Conservation (phyloP, 495 filamentous ascomycete species). For the Elaphomyces granulatus region DNA sequence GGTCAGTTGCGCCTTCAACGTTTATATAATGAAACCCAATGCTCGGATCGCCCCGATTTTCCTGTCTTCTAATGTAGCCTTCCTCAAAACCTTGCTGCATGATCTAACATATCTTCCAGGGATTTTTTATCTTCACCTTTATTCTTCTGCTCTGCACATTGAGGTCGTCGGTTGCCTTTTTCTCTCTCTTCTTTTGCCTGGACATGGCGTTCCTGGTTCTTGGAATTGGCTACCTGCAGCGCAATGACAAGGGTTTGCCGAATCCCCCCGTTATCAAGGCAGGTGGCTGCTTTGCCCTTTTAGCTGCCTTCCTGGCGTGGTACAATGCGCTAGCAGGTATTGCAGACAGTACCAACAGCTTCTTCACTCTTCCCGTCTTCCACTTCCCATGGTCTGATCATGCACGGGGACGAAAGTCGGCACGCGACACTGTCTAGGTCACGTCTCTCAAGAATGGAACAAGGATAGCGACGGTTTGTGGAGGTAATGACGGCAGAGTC, state of each 20-base stretch:
- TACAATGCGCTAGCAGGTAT: constrained; percentile 96
- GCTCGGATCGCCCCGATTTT: too few species aligned
- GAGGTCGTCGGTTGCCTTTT: constrained; percentile 91
- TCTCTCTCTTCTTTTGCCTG: constrained; percentile 84
- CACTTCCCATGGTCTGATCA: constrained; percentile 97
- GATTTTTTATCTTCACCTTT: constrained; percentile 98
- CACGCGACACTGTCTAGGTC: constrained; percentile 28
- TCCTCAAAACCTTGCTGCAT: too few species aligned
- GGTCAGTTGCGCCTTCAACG: constrained; percentile 41
- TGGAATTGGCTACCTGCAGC: constrained; percentile 53
- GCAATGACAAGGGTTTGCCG: constrained; percentile 23
- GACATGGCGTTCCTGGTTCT: constrained; percentile 89
- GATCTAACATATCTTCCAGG: too few species aligned
- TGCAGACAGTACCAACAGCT: constrained; percentile 72
- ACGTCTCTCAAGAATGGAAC: too few species aligned
- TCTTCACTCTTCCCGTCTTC: constrained; percentile 88
- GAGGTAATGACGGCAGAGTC: too few species aligned
- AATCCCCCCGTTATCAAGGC: constrained; percentile 49
- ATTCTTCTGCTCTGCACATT: constrained; percentile 80
- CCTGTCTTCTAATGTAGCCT: too few species aligned
- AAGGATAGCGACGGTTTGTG: too few species aligned
- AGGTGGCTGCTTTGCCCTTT: constrained; percentile 75
- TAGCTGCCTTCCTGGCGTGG: constrained; percentile 88
- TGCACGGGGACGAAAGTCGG: constrained; percentile 44
- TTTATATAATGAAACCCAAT: too few species aligned